Conservation (phyloP, 306 rosid genomes). For the Urtica urens region DNA sequence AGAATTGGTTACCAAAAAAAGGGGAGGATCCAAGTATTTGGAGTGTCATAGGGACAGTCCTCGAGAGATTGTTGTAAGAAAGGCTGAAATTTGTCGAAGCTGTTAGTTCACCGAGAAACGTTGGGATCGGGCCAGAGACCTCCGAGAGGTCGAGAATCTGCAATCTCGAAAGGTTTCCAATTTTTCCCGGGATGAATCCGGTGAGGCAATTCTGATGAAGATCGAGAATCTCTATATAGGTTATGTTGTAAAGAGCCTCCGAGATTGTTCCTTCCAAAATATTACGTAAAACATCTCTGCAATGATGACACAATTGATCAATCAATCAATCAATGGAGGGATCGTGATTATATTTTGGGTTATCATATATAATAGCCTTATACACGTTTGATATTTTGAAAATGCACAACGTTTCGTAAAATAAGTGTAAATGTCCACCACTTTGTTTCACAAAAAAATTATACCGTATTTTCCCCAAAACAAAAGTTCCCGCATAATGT, state of each 20-base stretch:
- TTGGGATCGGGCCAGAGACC: slow-evolving; percentile 60
- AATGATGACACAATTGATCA: too few species aligned
- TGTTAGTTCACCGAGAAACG: slow-evolving; percentile 52
- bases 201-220: slow-evolving; percentile 57
- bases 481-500: too few species aligned
- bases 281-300: slow-evolving; percentile 86
- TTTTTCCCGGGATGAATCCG: slow-evolving; percentile 62
- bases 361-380: too few species aligned
- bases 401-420: too few species aligned
- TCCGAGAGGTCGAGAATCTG: slow-evolving; percentile 61
- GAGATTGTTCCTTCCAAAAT: slow-evolving; percentile 69
- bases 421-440: too few species aligned
- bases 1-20: slow-evolving; percentile 64
- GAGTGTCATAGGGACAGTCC: slow-evolving; percentile 50
- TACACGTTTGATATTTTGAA: too few species aligned
- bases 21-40: slow-evolving; percentile 55
- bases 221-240: slow-evolving; percentile 60
- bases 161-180: slow-evolving; percentile 59
- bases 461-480: too few species aligned
- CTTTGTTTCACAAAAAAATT: too few species aligned
- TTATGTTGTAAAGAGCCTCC: slow-evolving; percentile 51
- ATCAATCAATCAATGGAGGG: too few species aligned
- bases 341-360: too few species aligned
- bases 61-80: slow-evolving; percentile 76
- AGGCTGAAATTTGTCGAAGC: slow-evolving; percentile 50